Percentiles rank a stretch among this genome's conserved stretches.
Evolutionary conservation across 306 rosid species (phyloP).

Genomic region (Prunus kanzakura): DNA sequence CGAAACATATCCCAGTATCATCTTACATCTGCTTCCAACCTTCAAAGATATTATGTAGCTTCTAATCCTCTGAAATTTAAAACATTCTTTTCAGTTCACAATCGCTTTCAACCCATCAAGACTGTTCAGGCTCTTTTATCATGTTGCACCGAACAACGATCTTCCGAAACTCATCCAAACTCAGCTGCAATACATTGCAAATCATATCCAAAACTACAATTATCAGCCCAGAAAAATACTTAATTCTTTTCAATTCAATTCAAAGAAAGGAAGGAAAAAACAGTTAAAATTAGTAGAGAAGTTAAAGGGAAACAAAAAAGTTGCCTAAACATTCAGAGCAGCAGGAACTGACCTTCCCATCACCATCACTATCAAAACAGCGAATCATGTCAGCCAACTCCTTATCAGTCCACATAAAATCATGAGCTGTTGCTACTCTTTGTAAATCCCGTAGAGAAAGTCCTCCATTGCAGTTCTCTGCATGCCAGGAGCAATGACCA

Average conservation of each 20-base stretch:
- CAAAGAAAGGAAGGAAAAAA: not conserved
- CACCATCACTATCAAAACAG: slow-evolving; percentile 75
- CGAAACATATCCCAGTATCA: not conserved
- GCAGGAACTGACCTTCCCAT: slow-evolving; percentile 57
- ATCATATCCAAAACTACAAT: not conserved
- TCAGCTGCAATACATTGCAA: slow-evolving; percentile 51
- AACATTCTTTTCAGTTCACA: not conserved
- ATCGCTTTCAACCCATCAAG: slow-evolving; percentile 18
- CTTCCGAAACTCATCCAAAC: slow-evolving; percentile 70
- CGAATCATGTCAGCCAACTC: slow-evolving; percentile 74
- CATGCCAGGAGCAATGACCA: slow-evolving; percentile 31
- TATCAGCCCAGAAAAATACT: not conserved
- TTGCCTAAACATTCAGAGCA: not conserved
- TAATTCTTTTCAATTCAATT: no score
- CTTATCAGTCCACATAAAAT: slow-evolving; percentile 70
- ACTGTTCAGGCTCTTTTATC: slow-evolving; percentile 44
- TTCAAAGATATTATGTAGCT: not conserved
- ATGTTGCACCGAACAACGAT: slow-evolving; percentile 78
- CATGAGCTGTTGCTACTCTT: slow-evolving; percentile 71
- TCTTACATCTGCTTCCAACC: not conserved
- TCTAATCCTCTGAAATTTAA: not conserved
- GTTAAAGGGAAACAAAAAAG: not conserved
- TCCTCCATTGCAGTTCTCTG: slow-evolving; percentile 70
- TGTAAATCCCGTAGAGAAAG: slow-evolving; percentile 49
- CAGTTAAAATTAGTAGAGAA: not conserved